Evolutionary conservation across 495 filamentous ascomycete species (phyloP).

Genomic region (Aspergillus biplanus): DNA sequence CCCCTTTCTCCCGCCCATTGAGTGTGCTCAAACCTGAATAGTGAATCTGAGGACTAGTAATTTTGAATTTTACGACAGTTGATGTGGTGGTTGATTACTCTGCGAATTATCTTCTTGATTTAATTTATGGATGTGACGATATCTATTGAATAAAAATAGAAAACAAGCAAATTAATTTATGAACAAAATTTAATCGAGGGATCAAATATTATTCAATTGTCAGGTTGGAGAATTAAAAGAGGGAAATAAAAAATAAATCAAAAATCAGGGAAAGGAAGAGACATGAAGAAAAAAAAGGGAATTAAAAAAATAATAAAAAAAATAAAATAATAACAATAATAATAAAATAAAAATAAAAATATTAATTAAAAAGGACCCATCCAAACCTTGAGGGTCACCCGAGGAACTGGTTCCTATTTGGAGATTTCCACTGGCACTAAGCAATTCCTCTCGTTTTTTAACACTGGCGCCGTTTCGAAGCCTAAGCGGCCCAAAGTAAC

Average conservation of each 20-base stretch:
- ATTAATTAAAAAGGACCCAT: conserved; percentile 29
- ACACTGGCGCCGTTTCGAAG: conserved; percentile 33
- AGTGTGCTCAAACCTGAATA: not conserved
- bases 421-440: conserved; percentile 35
- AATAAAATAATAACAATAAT: conserved; percentile 14
- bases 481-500: conserved; percentile 35
- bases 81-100: not conserved
- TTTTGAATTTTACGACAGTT: not conserved
- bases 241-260: conserved; percentile 7
- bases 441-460: conserved; percentile 27
- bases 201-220: not conserved
- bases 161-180: conserved; percentile 22
- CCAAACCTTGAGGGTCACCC: conserved; percentile 35
- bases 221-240: conserved; percentile 12
- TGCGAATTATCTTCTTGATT: conserved; percentile 4
- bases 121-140: conserved; percentile 9
- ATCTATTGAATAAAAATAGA: conserved; percentile 20
- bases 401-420: conserved; percentile 47
- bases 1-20: not conserved
- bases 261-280: conserved; percentile 11
- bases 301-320: conserved; percentile 14
- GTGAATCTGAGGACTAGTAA: not conserved
- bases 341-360: conserved; percentile 25
- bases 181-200: not conserved
- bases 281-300: conserved; percentile 18